Base-by-base conservation (phyloP, 495 filamentous ascomycete genomes). In the Astrothelium macrocarpum region DNA sequence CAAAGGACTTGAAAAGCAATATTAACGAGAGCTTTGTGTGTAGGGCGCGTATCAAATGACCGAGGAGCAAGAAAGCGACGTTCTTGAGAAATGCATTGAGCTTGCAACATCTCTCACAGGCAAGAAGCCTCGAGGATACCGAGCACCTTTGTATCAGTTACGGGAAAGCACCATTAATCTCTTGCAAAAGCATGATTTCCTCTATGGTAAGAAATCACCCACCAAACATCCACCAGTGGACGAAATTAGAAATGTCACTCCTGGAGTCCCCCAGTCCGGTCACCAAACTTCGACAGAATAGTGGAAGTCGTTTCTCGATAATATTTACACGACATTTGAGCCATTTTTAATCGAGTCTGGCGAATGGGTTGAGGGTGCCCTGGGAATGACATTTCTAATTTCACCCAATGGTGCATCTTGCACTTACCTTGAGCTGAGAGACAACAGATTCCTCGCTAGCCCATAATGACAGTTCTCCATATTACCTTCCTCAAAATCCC, bases 71-170 rank as follows among this genome's bases (percentile, higher is more conserved):
- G 83, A 85, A 66, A 71, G 73, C 29, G 83, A 85, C 10, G 79
- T 86, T 1, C 74, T 86, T 29, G 66, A 69, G 23, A 78, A 78
- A 63, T 84, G 84, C 69, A 79, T 85, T 32, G 65, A 78, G 20
- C 71, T 85, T 46, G 76, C 78, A 9, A 78, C 72, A 28, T 71
- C 73, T 0, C 67, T 82, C 1, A 81, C 79, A 0, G 82, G 83
- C 12, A 79, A 80, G 65, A 79, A 76, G 60, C 84, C 83, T 16
- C 63, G 71, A 1, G 84, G 83, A 1, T 86, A 81, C 70, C 76
- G 84, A 28, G 83, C 83, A 14, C 84, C 84, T 0, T 68, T 85
- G 16, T 86, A 86, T 70, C 79, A 83, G 61, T 67, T 85, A 20
- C 73, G 80, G 34, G 82, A 83, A 63, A 71, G 77, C 32, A 86